Conservation (phyloP, 148 eudicot species). For the Silene latifolia region DNA sequence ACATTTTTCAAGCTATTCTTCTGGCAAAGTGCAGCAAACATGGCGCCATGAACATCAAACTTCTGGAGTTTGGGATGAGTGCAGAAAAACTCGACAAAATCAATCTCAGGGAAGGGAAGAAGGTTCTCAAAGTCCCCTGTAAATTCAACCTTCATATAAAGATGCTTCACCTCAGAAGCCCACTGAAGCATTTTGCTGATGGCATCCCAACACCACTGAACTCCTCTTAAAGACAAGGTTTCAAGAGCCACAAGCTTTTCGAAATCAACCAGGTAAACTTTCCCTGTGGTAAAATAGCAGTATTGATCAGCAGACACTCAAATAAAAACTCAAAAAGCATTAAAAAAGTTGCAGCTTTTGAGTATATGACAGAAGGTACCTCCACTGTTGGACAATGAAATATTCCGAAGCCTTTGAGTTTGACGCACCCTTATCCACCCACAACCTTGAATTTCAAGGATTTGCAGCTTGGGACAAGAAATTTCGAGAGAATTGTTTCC, state of each 20-base stretch:
- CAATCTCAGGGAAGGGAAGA: conserved; percentile 67
- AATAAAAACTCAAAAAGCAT: not conserved
- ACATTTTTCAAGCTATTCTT: conserved; percentile 86
- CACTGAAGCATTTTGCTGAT: conserved; percentile 69
- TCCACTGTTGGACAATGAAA: conserved; percentile 65
- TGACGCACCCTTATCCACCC: conserved; percentile 62
- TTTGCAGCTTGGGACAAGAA: conserved; percentile 52
- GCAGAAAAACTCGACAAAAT: conserved; percentile 82
- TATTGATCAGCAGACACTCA: not conserved
- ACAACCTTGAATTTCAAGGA: conserved; percentile 84
- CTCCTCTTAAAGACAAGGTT: conserved; percentile 63
- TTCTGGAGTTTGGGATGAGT: conserved; percentile 68
- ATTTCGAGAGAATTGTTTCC: conserved; percentile 56
- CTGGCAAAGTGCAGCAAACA: conserved; percentile 98
- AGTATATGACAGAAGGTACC: conserved; percentile 38
- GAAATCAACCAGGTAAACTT: conserved; percentile 72
- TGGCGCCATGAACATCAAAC: conserved; percentile 91
- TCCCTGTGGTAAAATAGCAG: conserved; percentile 34
- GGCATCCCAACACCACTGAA: conserved; percentile 93
- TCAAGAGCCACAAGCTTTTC: conserved; percentile 78
- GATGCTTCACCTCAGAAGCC: conserved; percentile 80
- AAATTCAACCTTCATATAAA: conserved; percentile 90
- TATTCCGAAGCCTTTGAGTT: conserved; percentile 51
- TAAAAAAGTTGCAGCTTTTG: not conserved
- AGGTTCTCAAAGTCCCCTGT: conserved; percentile 78